Conservation (phyloP, 257 asterid species). For the Przewalskia tangutica region DNA sequence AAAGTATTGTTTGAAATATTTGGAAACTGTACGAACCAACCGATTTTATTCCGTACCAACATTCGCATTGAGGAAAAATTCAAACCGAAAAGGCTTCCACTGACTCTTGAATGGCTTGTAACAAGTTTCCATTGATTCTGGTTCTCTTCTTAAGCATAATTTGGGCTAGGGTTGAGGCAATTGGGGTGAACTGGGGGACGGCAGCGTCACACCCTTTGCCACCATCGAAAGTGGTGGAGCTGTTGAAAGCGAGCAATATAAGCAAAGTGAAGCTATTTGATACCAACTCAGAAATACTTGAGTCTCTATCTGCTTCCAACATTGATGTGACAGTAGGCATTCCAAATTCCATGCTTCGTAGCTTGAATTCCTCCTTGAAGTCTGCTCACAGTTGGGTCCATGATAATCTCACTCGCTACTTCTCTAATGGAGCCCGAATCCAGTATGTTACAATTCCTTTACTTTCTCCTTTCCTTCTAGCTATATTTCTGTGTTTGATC, state of each 20-base stretch:
- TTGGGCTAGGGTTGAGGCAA: constrained; percentile 16
- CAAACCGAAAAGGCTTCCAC: too few relatives aligned
- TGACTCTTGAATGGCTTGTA: constrained; percentile 18
- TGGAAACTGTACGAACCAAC: too few relatives aligned
- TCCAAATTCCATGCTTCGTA: constrained; percentile 69
- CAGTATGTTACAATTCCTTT: constrained; percentile 30
- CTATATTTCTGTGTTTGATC: too few relatives aligned
- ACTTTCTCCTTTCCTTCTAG: neutral
- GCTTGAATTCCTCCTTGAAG: constrained; percentile 54
- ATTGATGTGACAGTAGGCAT: constrained; percentile 62
- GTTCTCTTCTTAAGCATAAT: neutral
- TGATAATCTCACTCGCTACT: constrained; percentile 73
- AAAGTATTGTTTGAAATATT: too few relatives aligned
- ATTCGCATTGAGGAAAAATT: too few relatives aligned
- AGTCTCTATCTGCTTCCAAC: constrained; percentile 56
- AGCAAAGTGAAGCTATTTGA: constrained; percentile 62
- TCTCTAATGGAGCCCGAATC: constrained; percentile 51
- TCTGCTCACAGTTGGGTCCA: constrained; percentile 87
- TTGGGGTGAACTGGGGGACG: constrained; percentile 90
- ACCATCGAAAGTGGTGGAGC: constrained; percentile 66
- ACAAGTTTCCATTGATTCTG: neutral
- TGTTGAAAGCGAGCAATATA: constrained; percentile 54
- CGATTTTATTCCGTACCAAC: too few relatives aligned
- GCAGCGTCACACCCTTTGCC: constrained; percentile 70
- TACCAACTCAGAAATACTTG: constrained; percentile 49